Base-by-base conservation (phyloP, 208 protist species). In the Acanthamoeba sp. region DNA sequence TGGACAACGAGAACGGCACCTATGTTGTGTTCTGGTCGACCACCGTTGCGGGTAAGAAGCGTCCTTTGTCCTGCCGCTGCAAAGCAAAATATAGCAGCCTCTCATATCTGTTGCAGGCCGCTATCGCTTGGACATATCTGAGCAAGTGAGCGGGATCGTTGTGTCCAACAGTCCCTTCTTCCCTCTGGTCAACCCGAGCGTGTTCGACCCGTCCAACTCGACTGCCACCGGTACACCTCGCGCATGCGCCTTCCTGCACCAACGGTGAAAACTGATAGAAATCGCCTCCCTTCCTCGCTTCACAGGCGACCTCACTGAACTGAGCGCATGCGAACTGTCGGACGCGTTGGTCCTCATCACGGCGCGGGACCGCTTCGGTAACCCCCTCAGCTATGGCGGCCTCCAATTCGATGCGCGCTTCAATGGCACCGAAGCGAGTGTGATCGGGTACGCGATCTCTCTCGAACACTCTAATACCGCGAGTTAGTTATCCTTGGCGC, bases 161-260 rank as follows among this genome's bases (percentile, higher is more conserved):
- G 52, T 94, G 18, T 55, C 32, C 20, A 87, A 80, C 91, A 85
- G 71, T n/a, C 91, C 91, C 16, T 94, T 94, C 91, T 85, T 94
- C 91, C 69, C 71, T 14, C 27, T 85, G 9, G 69, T 94, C 32
- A 78, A 57, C 29, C 24, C 87, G 20, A 29, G 14, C 22, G n/a
- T n/a, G 18, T 93, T 93, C 87, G 66, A 45, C 9, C 87, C 87
- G 29, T 42, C 36, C 29, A 36, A 20, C 29, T 69, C 87, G 4
- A 93, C 66, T 0, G 66, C 66, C 36, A 62, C 80, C 9, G 80
- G 80, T 62, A 89, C 14, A n/a, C n/a, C 32, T 82, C 24, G 71
- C 71, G 20, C 10, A 36, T 36, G 36, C 9, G 42, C 36, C 76
- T 45, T 57, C 14, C 48, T 20, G 12, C 38, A 85, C 22, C 16